A percentile compares a stretch with the other conserved stretches of the same genome.
Conservation (phyloP, 1,284 basidiomycete species). For the Golubevia pallescens region DNA sequence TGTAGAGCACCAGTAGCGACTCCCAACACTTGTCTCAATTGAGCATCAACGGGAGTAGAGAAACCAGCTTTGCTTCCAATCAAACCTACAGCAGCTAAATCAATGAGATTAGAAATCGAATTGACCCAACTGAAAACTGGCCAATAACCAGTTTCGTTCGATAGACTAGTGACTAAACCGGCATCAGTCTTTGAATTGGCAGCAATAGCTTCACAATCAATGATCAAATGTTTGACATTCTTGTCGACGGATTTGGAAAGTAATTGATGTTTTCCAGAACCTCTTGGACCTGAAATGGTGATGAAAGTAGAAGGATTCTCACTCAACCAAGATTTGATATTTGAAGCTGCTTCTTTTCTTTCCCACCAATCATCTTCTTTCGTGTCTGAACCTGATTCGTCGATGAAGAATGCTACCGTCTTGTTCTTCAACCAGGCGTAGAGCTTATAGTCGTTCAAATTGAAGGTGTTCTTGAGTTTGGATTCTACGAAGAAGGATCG, state of each 20-base stretch:
- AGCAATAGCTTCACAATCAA: slow-evolving; percentile 45
- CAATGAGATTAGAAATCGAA: slow-evolving; percentile 48
- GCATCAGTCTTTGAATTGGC: slow-evolving; percentile 39
- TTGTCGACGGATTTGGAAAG: slow-evolving; percentile 28
- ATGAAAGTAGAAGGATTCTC: slow-evolving; percentile 53
- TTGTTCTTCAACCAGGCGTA: slow-evolving; percentile 49
- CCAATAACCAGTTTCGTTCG: slow-evolving; percentile 49
- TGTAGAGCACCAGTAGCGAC: slow-evolving; percentile 33
- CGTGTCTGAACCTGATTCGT: neutral
- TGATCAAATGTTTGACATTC: slow-evolving; percentile 35
- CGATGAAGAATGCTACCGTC: slow-evolving; percentile 17
- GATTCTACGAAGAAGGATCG: slow-evolving; percentile 48
- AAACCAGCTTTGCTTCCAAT: slow-evolving; percentile 56
- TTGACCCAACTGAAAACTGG: slow-evolving; percentile 53
- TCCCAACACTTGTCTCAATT: slow-evolving; percentile 43
- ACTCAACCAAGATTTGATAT: slow-evolving; percentile 43
- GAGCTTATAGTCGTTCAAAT: slow-evolving; percentile 18
- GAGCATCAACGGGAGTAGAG: slow-evolving; percentile 43
- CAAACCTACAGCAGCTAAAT: slow-evolving; percentile 47
- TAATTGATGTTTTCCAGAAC: slow-evolving; percentile 40
- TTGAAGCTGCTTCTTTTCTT: slow-evolving; percentile 35
- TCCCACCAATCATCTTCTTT: slow-evolving; percentile 48
- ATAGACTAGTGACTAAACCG: slow-evolving; percentile 34
- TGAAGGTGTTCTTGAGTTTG: slow-evolving; percentile 40
- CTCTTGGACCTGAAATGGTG: slow-evolving; percentile 49